A percentile compares a stretch with the other conserved stretches of the same genome.
These are phyloP conservation scores for Triglochin maritima DNA, from an alignment of 106 monocot species.

Conservation along the genomic window DNA sequence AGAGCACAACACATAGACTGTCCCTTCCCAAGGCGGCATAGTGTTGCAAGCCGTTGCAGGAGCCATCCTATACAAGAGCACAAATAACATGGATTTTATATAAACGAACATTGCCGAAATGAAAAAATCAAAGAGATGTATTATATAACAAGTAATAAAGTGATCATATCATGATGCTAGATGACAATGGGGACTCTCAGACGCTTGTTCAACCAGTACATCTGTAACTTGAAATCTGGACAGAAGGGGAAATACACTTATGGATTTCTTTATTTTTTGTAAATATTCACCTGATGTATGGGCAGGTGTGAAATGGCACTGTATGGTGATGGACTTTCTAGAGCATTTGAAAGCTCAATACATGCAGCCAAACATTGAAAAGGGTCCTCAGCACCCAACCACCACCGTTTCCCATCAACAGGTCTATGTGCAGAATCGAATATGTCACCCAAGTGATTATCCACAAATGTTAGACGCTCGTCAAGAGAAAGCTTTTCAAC, in stretches of 20 bases:
- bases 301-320: conserved; percentile 54
- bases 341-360: conserved; percentile 59
- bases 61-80: conserved; percentile 57
- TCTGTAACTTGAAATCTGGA: no score
- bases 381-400: conserved; percentile 85
- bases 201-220: no score
- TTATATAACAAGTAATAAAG: no score
- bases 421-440: conserved; percentile 83
- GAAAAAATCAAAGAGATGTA: no score
- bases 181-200: no score
- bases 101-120: no score
- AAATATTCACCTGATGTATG: conserved; percentile 61
- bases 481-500: conserved; percentile 65
- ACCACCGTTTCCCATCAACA: conserved; percentile 68
- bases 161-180: no score
- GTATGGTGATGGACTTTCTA: conserved; percentile 45
- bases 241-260: background rate
- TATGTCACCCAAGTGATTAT: conserved; percentile 62
- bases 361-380: conserved; percentile 89
- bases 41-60: conserved; percentile 93
- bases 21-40: conserved; percentile 88
- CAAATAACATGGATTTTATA: background rate
- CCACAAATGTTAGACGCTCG: conserved; percentile 54
- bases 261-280: background rate
- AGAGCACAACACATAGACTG: conserved; percentile 37